Conservation (phyloP, 768 basidiomycete genomes). For the Coprinopsis cinerea region DNA sequence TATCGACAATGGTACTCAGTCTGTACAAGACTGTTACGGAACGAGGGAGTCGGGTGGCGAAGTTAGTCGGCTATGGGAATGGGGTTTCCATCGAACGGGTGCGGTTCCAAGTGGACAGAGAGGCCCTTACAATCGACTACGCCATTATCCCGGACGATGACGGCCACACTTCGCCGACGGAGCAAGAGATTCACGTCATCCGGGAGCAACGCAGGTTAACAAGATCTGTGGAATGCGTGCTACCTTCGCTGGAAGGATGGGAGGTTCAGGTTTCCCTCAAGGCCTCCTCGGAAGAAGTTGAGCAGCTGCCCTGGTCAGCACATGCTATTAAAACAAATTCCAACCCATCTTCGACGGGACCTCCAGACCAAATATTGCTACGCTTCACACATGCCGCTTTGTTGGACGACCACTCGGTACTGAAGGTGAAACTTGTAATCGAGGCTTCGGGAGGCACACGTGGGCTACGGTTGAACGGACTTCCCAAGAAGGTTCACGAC, state of each 20-base stretch:
- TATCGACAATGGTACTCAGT: constrained; percentile 80
- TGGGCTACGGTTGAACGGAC: constrained; percentile 82
- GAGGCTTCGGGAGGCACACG: constrained; percentile 75
- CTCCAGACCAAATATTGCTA: constrained; percentile 51
- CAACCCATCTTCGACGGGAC: constrained; percentile 24
- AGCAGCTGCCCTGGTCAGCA: constrained; percentile 69
- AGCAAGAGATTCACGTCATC: constrained; percentile 52
- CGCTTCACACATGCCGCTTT: constrained; percentile 69
- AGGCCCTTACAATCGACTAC: constrained; percentile 80
- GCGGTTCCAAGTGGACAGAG: constrained; percentile 75
- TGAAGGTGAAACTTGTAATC: constrained; percentile 75
- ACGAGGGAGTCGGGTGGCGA: constrained; percentile 69
- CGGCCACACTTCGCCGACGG: constrained; percentile 30
- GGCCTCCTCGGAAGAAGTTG: constrained; percentile 67
- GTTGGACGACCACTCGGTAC: constrained; percentile 66
- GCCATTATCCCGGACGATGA: constrained; percentile 74
- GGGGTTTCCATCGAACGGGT: constrained; percentile 77
- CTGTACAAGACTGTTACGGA: constrained; percentile 76
- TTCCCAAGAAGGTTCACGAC: constrained; percentile 61
- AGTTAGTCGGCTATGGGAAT: constrained; percentile 71
- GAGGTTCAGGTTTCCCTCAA: constrained; percentile 75
- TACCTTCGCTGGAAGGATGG: constrained; percentile 79
- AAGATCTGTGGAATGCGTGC: constrained; percentile 73
- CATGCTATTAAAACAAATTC: constrained; percentile 47
- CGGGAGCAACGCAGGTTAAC: constrained; percentile 67